These are phyloP conservation scores for Exobasidium cylindrosporum DNA, from an alignment of 1,284 basidiomycete species.

Conservation along the genomic window DNA sequence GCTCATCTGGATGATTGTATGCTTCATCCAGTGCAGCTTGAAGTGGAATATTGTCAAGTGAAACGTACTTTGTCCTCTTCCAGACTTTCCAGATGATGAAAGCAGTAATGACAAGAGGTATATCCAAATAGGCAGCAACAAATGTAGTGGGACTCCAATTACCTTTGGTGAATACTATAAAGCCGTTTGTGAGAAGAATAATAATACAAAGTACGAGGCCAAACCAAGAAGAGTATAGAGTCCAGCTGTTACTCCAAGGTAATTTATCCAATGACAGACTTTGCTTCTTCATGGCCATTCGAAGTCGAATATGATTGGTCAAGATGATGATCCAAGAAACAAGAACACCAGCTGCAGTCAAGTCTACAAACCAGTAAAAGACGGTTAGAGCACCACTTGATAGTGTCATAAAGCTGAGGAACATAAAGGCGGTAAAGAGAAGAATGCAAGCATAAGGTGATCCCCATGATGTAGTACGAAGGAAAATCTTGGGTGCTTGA, in stretches of 20 bases:
- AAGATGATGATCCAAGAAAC: constrained; percentile 13
- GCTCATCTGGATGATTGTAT: background rate
- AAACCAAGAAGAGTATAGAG: constrained; percentile 7
- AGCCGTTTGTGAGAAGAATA: constrained; percentile 56
- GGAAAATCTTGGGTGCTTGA: constrained; percentile 57
- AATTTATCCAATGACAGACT: background rate
- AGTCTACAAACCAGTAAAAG: constrained; percentile 14
- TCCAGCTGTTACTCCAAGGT: constrained; percentile 14
- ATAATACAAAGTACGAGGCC: background rate
- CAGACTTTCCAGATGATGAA: constrained; percentile 26
- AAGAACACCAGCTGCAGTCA: constrained; percentile 10
- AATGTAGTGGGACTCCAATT: constrained; percentile 64
- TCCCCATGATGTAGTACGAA: constrained; percentile 5
- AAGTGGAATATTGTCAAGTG: background rate
- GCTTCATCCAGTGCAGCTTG: background rate
- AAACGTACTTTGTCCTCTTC: constrained; percentile 23
- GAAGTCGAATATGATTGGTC: constrained; percentile 12
- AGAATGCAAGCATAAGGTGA: constrained; percentile 14
- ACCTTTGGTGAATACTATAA: constrained; percentile 43
- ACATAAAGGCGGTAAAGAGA: constrained; percentile 15
- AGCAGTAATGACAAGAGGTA: constrained; percentile 53
- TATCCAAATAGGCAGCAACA: constrained; percentile 73
- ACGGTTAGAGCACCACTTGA: constrained; percentile 14
- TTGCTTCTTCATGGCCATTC: constrained; percentile 12
- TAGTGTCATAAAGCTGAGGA: constrained; percentile 11